Evolutionary conservation across 352 stramenopile species (phyloP).

Genomic region (Pythium volutum): DNA sequence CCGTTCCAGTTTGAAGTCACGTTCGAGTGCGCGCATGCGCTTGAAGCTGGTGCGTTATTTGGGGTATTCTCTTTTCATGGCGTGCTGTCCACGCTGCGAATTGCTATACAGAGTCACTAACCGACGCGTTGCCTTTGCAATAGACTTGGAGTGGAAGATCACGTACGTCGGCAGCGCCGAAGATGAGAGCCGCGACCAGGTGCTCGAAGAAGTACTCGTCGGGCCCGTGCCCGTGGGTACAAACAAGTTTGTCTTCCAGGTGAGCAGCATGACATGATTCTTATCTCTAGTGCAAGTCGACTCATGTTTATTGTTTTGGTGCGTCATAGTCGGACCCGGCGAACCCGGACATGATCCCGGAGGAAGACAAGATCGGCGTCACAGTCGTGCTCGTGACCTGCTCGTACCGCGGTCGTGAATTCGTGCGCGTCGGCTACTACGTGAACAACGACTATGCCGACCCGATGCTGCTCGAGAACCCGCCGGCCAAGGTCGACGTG

Average conservation of each 20-base stretch:
- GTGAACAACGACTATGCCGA: slow-evolving; percentile 99
- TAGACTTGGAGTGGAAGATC: slow-evolving; percentile 99
- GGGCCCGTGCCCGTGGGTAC: slow-evolving; percentile 96
- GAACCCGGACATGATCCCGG: slow-evolving; percentile 89
- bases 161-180: slow-evolving; percentile 98
- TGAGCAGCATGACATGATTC: slow-evolving; percentile 10
- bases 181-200: slow-evolving; percentile 94
- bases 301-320: neutral
- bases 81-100: neutral
- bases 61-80: too few relatives aligned
- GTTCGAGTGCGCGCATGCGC: slow-evolving; percentile 97
- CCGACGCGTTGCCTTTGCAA: neutral
- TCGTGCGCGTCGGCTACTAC: slow-evolving; percentile 97
- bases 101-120: too few relatives aligned
- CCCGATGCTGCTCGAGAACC: slow-evolving; percentile 83
- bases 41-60: slow-evolving; percentile 87
- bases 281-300: neutral
- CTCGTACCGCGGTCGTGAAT: slow-evolving; percentile 96
- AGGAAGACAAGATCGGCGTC: slow-evolving; percentile 97
- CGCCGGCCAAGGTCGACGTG: slow-evolving; percentile 81
- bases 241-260: slow-evolving; percentile 98
- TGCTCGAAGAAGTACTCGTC: slow-evolving; percentile 98
- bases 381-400: slow-evolving; percentile 99
- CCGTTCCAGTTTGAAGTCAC: slow-evolving; percentile 99
- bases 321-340: slow-evolving; percentile 88